Evolutionary conservation across 2,329 filamentous ascomycete species (phyloP).

Genomic region (Talaromyces sp.): DNA sequence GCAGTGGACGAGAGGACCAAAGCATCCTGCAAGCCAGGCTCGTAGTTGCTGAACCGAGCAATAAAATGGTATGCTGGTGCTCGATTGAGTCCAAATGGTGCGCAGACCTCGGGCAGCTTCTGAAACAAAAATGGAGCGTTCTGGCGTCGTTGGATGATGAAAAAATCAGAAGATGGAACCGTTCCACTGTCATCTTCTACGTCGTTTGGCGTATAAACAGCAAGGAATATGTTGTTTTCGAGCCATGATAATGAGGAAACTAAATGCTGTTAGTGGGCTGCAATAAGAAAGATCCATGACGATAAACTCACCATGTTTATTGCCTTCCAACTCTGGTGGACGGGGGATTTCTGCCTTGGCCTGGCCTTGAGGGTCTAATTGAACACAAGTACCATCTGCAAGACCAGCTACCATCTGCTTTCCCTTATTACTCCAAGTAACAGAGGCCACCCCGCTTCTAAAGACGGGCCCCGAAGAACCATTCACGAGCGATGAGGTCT

Average conservation of each 20-base stretch:
- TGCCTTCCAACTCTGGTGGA: constrained; percentile 60
- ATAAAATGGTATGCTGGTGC: constrained; percentile 71
- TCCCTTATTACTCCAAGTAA: constrained; percentile 87
- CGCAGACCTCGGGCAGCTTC: constrained; percentile 68
- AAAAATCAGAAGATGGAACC: constrained; percentile 64
- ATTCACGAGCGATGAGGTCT: constrained; percentile 54
- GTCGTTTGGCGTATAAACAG: constrained; percentile 64
- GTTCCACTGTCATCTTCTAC: constrained; percentile 49
- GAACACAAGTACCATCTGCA: constrained; percentile 69
- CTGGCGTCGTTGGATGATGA: constrained; percentile 67
- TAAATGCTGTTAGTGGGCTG: constrained; percentile 19
- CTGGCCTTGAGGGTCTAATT: constrained; percentile 77
- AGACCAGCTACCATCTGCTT: constrained; percentile 89
- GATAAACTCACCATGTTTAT: constrained; percentile 58
- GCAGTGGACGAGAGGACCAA: constrained; percentile 78
- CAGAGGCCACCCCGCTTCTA: constrained; percentile 71
- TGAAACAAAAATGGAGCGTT: constrained; percentile 63
- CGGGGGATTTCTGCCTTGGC: constrained; percentile 73
- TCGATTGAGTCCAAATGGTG: constrained; percentile 62
- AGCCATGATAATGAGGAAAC: constrained; percentile 84
- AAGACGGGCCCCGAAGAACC: constrained; percentile 60
- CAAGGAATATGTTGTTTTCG: constrained; percentile 77
- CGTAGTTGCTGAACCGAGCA: constrained; percentile 71
- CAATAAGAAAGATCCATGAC: background rate
- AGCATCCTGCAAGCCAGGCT: constrained; percentile 72